These are phyloP conservation scores for Carallia pectinifolia DNA, from an alignment of 345 rosid species.

Conservation along the genomic window DNA sequence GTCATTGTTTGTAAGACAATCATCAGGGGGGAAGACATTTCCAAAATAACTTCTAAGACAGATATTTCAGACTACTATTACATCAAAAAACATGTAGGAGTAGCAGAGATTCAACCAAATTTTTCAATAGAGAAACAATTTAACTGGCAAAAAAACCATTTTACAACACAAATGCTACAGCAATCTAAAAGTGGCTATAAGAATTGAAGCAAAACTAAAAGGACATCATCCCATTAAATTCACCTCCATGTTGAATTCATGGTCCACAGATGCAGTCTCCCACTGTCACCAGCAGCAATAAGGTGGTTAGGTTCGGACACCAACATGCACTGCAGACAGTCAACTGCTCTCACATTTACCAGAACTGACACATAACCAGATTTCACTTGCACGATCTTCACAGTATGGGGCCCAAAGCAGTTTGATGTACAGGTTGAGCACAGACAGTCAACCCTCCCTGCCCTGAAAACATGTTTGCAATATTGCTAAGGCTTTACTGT, in stretches of 20 bases:
- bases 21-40: neutral
- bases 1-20: no score
- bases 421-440: constrained; percentile 70
- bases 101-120: constrained; percentile 6
- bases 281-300: constrained; percentile 66
- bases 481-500: constrained; percentile 14
- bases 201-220: constrained; percentile 12
- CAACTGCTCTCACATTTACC: constrained; percentile 51
- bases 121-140: neutral
- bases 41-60: neutral
- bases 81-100: neutral
- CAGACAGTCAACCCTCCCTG: constrained; percentile 59
- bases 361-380: constrained; percentile 69
- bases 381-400: constrained; percentile 66
- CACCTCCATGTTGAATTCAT: constrained; percentile 88
- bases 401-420: constrained; percentile 42
- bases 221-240: constrained; percentile 5
- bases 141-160: constrained; percentile 3
- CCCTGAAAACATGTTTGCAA: constrained; percentile 40
- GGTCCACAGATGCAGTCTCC: constrained; percentile 69
- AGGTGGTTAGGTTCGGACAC: constrained; percentile 61
- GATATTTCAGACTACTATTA: neutral
- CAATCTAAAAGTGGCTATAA: constrained; percentile 4
- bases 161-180: neutral
- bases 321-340: constrained; percentile 53